Base-by-base conservation (phyloP, 169 alveolate genomes). In the Fabrea salina region DNA sequence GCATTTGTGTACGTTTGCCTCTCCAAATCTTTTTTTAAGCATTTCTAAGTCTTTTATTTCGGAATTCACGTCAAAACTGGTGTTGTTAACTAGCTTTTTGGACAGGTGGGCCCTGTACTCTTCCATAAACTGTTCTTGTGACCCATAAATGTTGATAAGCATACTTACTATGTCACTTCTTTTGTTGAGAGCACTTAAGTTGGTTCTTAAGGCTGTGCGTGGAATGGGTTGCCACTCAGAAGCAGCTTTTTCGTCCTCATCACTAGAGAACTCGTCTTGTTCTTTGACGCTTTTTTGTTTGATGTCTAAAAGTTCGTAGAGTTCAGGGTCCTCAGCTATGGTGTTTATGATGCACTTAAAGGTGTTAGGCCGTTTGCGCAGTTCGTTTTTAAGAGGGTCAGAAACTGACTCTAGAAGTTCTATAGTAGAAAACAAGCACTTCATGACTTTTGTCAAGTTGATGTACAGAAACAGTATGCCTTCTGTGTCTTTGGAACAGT, bases 151-250 rank as follows among this genome's bases (percentile, higher is more conserved):
- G 80, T 90, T 90, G n/a, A 90, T 92, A n/a, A 90, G 70, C 6
- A 89, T 90, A 19, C 90, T 80, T 5, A 90, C 87, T 25, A 90
- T 90, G 68, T 90, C 95, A 68, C 85, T 86, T 80, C 85, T 86
- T 57, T 82, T 76, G 50, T 88, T 83, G 56, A 84, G 83, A 35
- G 89, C 87, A 47, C 79, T 77, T 32, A 76, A 71, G 5, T 75
- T 71, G 51, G 32, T 61, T 61, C 74, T 27, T 33, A 85, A 72
- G 19, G 86, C 86, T 53, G 82, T 78, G 25, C 86, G 53, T 47
- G 90, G 91, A 25, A 89, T 82, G 6, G 95, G 95, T 32, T 86
- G 88, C 93, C 95, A 90, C 32, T 85, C 75, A 58, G 82, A 87
- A 13, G 95, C 93, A 33, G 85, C 86, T 4, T 44, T 56, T 58